A percentile compares a stretch with the other conserved stretches of the same genome.
Conservation (phyloP, 2,329 filamentous ascomycete genomes). For the Ophiostoma populinum region DNA sequence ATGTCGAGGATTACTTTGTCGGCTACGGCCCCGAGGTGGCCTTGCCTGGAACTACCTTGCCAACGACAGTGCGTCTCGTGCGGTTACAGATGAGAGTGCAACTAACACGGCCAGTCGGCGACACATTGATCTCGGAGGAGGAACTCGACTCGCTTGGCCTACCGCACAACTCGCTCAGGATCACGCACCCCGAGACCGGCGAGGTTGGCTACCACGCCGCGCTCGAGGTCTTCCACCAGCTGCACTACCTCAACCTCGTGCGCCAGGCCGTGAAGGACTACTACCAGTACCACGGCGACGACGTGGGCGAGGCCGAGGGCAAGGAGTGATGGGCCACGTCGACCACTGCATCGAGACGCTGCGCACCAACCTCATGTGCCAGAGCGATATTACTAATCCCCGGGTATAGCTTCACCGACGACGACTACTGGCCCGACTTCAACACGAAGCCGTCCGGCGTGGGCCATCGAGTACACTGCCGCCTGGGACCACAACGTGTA, state of each 20-base stretch:
- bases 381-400: conserved; percentile 33
- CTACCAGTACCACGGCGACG: conserved; percentile 29
- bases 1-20: conserved; percentile 32
- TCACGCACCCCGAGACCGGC: conserved; percentile 37
- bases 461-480: conserved; percentile 34
- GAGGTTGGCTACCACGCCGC: conserved; percentile 41
- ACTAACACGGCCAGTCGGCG: conserved; percentile 28
- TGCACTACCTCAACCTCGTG: conserved; percentile 32
- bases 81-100: background rate
- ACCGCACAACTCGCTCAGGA: conserved; percentile 35
- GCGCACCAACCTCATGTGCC: conserved; percentile 35
- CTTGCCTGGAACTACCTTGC: conserved; percentile 38
- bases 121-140: conserved; percentile 38
- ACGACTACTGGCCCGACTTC: conserved; percentile 37
- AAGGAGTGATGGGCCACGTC: conserved; percentile 25
- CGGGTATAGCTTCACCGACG: conserved; percentile 22
- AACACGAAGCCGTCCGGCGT: conserved; percentile 33
- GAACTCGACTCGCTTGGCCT: conserved; percentile 35
- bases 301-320: conserved; percentile 24
- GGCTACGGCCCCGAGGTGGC: conserved; percentile 37
- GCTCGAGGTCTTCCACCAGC: conserved; percentile 39
- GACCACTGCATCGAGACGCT: conserved; percentile 38
- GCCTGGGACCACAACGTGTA: conserved; percentile 18
- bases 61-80: conserved; percentile 19
- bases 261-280: conserved; percentile 31